Base-by-base conservation (phyloP, 2,329 filamentous ascomycete species). In the Purpureocillium takamizusanense region DNA sequence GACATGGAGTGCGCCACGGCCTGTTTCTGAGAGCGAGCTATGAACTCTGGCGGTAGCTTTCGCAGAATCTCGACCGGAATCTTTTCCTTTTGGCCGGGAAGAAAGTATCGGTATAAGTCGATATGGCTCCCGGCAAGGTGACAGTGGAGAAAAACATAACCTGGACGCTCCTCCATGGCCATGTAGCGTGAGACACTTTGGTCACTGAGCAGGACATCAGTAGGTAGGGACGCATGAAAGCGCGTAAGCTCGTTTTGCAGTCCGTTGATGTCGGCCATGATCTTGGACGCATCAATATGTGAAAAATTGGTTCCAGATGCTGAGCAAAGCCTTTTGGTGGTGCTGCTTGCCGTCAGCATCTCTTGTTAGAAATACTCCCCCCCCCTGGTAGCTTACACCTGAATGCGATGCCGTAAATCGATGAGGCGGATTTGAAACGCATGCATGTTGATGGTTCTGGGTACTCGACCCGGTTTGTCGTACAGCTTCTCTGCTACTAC, bases 21-120 rank as follows among this genome's bases (percentile, higher is more conserved):
- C 36, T 66, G 62, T 35, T 59, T 63, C 37, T 60, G 60, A 2
- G 56, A 62, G 35, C 54, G 54, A 4, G 49, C 40, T 3, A 63
- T 44, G 37, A 65, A 65, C 23, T 61, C 57, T 3, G 38, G 39
- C 1, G 62, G 62, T 2, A 65, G 49, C 39, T 54, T 55, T 21
- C 49, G 51, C 4, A 60, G 46, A 7, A 64, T 45, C 4, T 61
- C 57, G 9, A 52, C 42, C 4, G 53, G 52, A 0, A 53, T 50
- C 29, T 55, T 54, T 17, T 60, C 59, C 12, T 53, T 47, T 1
- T 62, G 49, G 1, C 57, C 57, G 0, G 62, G 62, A 7, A 65
- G 46, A 12, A 58, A 54, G 40, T 63, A 61, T 10, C 62, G 53
- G 40, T 66, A 66, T 7, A 66, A 45, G 25, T 65, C 61, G 11